A percentile compares a stretch with the other conserved stretches of the same genome.
These are phyloP conservation scores for Alopecurus myosuroides DNA, from an alignment of 176 grass and related monocot genomes.

Conservation along the genomic window DNA sequence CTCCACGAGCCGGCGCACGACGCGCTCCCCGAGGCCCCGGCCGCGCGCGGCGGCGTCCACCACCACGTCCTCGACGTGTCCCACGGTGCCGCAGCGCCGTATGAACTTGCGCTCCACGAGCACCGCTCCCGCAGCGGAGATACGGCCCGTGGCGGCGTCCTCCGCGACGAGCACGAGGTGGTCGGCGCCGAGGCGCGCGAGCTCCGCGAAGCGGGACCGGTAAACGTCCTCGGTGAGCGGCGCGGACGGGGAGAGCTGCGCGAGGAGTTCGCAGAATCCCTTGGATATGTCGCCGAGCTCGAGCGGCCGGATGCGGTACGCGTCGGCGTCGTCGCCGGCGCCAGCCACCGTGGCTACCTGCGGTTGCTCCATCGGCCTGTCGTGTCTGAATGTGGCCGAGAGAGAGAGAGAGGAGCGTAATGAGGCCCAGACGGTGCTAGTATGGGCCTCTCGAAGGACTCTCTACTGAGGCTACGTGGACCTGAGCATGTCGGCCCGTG, in stretches of 20 bases:
- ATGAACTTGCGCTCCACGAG: slow-evolving; percentile 85
- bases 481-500: no score
- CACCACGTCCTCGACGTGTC: slow-evolving; percentile 83
- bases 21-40: slow-evolving; percentile 46
- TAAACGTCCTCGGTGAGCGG: slow-evolving; percentile 47
- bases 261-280: slow-evolving; percentile 54
- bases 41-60: slow-evolving; percentile 52
- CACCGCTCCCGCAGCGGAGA: slow-evolving; percentile 46
- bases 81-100: slow-evolving; percentile 53
- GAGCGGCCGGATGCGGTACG: slow-evolving; percentile 43
- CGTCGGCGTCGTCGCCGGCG: background rate
- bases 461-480: no score
- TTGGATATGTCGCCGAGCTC: slow-evolving; percentile 52
- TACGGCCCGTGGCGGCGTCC: slow-evolving; percentile 26
- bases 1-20: slow-evolving; percentile 60
- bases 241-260: slow-evolving; percentile 43
- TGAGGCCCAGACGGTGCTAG: background rate
- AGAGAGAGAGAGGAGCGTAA: background rate
- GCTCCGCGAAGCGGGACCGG: slow-evolving; percentile 49
- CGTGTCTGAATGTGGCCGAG: background rate
- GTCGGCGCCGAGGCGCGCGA: slow-evolving; percentile 58
- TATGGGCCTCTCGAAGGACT: background rate
- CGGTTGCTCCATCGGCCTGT: slow-evolving; percentile 8
- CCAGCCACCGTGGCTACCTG: background rate
- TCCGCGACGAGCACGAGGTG: slow-evolving; percentile 69